phyloP scores from a whole-genome alignment of 139 green algal species.

The Chlorella sp. region DNA sequence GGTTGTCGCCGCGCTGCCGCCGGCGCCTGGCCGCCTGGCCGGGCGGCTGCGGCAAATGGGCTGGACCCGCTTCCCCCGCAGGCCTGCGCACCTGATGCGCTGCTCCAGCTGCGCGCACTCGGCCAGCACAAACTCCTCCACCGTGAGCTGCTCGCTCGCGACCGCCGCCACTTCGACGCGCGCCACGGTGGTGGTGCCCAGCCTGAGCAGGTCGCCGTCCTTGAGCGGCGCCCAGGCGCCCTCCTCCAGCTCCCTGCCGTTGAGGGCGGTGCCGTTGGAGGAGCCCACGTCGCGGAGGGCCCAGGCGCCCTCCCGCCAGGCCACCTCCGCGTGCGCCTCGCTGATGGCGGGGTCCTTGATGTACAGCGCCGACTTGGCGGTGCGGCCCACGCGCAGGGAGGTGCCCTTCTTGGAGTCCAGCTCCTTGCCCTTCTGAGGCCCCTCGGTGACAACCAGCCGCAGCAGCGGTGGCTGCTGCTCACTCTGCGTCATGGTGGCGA shows the following conservation, averaged over 20 bases:
- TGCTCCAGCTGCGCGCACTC: conserved; percentile 41
- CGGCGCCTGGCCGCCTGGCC: no score
- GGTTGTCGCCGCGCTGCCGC: not conserved
- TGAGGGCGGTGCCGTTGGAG: conserved; percentile 75
- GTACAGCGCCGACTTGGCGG: conserved; percentile 49
- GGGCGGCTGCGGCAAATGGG: not conserved
- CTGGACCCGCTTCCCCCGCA: not conserved
- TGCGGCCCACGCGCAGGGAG: conserved; percentile 31
- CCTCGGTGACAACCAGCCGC: conserved; percentile 12
- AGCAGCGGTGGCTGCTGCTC: not conserved
- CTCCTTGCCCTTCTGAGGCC: conserved; percentile 22
- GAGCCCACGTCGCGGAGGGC: conserved; percentile 61
- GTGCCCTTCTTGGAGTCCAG: conserved; percentile 3
- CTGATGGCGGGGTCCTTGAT: conserved; percentile 73
- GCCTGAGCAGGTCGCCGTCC: conserved; percentile 11
- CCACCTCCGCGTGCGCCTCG: conserved; percentile 71
- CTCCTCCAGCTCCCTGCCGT: conserved; percentile 44
- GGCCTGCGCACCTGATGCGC: conserved; percentile 21
- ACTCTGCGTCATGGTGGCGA: no score
- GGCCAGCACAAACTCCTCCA: conserved; percentile 37
- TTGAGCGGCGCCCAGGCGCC: conserved; percentile 21
- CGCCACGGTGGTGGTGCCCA: conserved; percentile 22
- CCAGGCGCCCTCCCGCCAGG: conserved; percentile 51
- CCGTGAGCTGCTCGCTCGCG: conserved; percentile 23
- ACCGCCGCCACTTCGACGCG: conserved; percentile 3